Base-by-base conservation (phyloP, 345 rosid species). In the Triadica sebifera region DNA sequence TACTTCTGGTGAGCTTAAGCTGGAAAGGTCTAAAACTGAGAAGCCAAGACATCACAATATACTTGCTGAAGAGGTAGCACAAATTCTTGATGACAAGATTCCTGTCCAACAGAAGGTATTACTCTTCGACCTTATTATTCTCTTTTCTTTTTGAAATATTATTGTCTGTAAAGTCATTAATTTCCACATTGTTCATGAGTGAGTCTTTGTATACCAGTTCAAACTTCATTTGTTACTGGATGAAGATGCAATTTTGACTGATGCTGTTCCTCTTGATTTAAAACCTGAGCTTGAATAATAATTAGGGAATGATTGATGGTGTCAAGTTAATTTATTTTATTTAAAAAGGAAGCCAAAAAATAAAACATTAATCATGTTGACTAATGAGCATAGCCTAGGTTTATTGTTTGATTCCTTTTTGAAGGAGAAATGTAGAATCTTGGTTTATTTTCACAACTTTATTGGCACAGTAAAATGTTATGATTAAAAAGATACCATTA, bases 11-110 rank as follows among this genome's bases (percentile, higher is more conserved):
- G 81, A 75, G 57, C 86, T 75, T 78, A 89, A 82, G 83, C 77
- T 95, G 75, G 91, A 79, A 73, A 92, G 86, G 82, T 87, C 96
- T 37, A 95, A 89, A 87, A 89, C 92, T 19, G 96, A 90, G 84
- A 83, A 80, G 74, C 88, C 72, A n/a, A 87, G 80, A 73, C 82
- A 75, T 79, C 85, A 70, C 25, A 88, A 81, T 82, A 75, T 95
- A 70, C 90, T 87, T 77, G 87, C 91, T 20, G 82, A 84, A 77
- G 96, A 92, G 73, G 96, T 98, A 25, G 97, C 93, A 15, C 87
- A 88, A 82, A 89, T 94, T 55, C 93, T 86, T 77, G 88, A 91
- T 80, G 85, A 87, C 71, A 94, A 79, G 73, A 81, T 94, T 70
- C 80, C 98, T 53, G 89, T 75, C 22, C 87, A 88, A 83, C 80